A percentile compares a stretch with the other conserved stretches of the same genome.
Evolutionary conservation across 225 moss, liverwort and hornwort species (phyloP).

Genomic region (Straminergon stramineum): DNA sequence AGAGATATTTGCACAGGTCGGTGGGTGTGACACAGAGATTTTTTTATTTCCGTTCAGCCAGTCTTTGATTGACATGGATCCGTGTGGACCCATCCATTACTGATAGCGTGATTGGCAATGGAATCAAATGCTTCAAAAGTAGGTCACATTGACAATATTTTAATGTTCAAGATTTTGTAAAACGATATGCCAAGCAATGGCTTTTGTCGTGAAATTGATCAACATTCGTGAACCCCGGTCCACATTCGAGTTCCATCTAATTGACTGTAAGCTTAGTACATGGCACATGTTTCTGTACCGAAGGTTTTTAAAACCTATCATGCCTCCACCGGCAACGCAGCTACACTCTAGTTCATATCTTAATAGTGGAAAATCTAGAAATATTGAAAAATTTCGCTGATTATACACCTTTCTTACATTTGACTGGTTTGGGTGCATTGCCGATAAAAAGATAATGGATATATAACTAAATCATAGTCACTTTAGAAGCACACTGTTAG

Average conservation of each 20-base stretch:
- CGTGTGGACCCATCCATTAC: no score
- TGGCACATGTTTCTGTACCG: no score
- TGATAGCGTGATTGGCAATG: no score
- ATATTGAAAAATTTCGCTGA: rapidly evolving
- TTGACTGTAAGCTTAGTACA: not conserved
- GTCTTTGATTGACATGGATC: not conserved
- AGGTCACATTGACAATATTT: not conserved
- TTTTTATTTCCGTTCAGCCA: no score
- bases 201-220: no score
- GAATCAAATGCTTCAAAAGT: not conserved
- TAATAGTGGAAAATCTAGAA: not conserved
- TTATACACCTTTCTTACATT: no score
- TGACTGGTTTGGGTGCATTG: no score
- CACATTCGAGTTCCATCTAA: not conserved
- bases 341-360: not conserved
- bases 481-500: not conserved
- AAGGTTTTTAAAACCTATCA: no score
- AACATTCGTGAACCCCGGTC: not conserved
- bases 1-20: not conserved
- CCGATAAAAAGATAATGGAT: not conserved
- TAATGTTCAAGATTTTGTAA: not conserved
- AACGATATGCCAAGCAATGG: no score
- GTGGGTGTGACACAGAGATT: not conserved
- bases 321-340: not conserved
- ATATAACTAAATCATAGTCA: no score